A percentile compares a stretch with the other conserved stretches of the same genome.
phyloP scores from a whole-genome alignment of 2,329 filamentous ascomycete genomes.

The Pseudogymnoascus sp. region DNA sequence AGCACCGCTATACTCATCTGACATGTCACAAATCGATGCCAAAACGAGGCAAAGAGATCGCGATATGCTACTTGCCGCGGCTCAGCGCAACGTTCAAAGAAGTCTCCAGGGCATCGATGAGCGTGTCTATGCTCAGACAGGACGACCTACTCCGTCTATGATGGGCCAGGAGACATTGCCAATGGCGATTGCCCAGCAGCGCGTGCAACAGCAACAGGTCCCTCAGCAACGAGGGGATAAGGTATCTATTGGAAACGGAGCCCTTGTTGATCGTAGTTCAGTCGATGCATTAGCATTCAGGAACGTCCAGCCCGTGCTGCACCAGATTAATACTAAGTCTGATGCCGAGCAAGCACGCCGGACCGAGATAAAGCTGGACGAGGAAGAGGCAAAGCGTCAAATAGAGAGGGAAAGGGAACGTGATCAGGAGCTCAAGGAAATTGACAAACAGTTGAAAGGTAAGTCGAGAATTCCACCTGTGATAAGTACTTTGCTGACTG shows the following conservation, averaged over 20 bases:
- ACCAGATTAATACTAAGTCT: constrained; percentile 76
- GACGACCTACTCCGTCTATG: constrained; percentile 61
- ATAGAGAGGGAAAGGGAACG: constrained; percentile 49
- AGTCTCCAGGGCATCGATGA: constrained; percentile 76
- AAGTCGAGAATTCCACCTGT: constrained; percentile 26
- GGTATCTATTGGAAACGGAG: constrained; percentile 70
- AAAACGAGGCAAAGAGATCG: constrained; percentile 71
- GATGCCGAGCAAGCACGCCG: constrained; percentile 64
- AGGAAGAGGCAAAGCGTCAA: constrained; percentile 57
- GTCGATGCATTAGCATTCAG: constrained; percentile 72
- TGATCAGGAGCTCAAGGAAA: constrained; percentile 47
- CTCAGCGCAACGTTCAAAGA: constrained; percentile 78
- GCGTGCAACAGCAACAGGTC: constrained; percentile 36
- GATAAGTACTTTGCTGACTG: not conserved
- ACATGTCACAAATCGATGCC: constrained; percentile 60
- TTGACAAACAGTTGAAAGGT: constrained; percentile 53
- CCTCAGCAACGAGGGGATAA: constrained; percentile 27
- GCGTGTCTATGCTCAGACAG: constrained; percentile 68
- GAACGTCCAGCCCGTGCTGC: constrained; percentile 72
- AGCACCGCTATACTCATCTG: constrained; percentile 58
- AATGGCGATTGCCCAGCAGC: constrained; percentile 45
- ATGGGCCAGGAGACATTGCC: constrained; percentile 73
- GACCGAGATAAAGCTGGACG: constrained; percentile 54
- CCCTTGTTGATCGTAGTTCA: constrained; percentile 68
- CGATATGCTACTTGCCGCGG: constrained; percentile 66